Evolutionary conservation across 2,329 filamentous ascomycete genomes (phyloP).

Genomic region (Fusarium hainanense): DNA sequence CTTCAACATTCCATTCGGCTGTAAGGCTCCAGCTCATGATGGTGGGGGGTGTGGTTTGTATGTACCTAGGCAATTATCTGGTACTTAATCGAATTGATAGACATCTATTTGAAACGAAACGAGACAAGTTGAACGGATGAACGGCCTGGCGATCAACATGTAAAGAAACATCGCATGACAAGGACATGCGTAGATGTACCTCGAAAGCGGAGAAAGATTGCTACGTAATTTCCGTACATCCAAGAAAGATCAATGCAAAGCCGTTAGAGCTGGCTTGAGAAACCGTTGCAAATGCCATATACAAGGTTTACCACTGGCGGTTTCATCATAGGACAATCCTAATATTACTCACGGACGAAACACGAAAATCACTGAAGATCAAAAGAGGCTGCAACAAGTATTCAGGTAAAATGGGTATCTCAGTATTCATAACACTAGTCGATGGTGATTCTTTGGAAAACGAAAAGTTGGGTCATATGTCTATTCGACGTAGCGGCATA

Average conservation of each 20-base stretch:
- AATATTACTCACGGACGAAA: neutral
- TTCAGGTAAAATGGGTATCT: constrained; percentile 27
- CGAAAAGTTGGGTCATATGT: constrained; percentile 41
- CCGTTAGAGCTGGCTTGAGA: neutral
- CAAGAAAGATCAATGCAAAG: neutral
- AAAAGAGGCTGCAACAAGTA: neutral
- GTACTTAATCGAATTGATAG: neutral
- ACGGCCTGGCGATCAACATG: neutral
- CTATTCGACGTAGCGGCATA: constrained; percentile 46
- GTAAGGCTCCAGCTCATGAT: neutral
- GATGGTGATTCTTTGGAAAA: constrained; percentile 1
- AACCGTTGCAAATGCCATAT: neutral
- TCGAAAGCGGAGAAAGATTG: neutral
- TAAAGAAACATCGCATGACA: constrained; percentile 1
- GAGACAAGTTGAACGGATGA: neutral
- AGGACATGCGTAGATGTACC: neutral
- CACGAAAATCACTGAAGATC: neutral
- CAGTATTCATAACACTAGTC: constrained; percentile 28
- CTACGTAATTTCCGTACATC: neutral
- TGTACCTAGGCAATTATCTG: neutral
- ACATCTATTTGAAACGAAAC: constrained; percentile 2
- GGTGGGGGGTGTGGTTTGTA: constrained; percentile 3
- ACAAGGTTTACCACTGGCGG: neutral
- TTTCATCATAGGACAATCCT: constrained; percentile 9
- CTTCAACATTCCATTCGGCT: constrained; percentile 21